Percentiles rank a stretch among this genome's conserved stretches.
Conservation (phyloP, 768 basidiomycete genomes). For the Leucocoprinus leucothites region DNA sequence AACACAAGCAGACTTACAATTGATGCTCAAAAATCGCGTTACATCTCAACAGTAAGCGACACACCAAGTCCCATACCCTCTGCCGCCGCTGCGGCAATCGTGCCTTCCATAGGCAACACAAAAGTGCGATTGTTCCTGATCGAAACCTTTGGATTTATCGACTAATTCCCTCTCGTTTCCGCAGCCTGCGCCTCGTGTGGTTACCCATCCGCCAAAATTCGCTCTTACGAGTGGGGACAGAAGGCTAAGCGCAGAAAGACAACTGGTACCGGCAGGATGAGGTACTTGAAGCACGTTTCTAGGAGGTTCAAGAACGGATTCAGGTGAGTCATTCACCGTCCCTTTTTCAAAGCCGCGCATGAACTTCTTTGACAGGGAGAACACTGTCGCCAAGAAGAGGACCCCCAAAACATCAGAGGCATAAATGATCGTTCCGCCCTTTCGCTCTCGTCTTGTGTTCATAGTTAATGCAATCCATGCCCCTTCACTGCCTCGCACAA, state of each 20-base stretch:
- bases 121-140: conserved; percentile 59
- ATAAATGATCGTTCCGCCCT: background rate
- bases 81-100: conserved; percentile 97
- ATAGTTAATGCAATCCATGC: conserved; percentile 1
- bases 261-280: conserved; percentile 96
- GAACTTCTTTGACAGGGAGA: conserved; percentile 56
- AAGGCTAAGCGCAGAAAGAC: conserved; percentile 99
- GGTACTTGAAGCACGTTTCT: conserved; percentile 87
- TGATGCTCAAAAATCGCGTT: background rate
- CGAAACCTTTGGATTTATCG: background rate
- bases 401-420: conserved; percentile 21
- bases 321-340: conserved; percentile 56
- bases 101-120: conserved; percentile 98
- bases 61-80: conserved; percentile 95
- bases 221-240: conserved; percentile 96
- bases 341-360: conserved; percentile 1
- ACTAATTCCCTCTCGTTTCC: background rate
- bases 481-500: background rate
- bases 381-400: conserved; percentile 88
- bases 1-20: background rate
- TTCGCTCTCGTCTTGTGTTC: background rate
- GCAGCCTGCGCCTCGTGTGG: conserved; percentile 94
- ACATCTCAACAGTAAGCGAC: conserved; percentile 71
- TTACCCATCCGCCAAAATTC: conserved; percentile 92
- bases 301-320: conserved; percentile 99